Percentiles rank a stretch among this genome's conserved stretches.
phyloP scores from a whole-genome alignment of 2,329 filamentous ascomycete genomes.

The Plectosphaerella plurivora region DNA sequence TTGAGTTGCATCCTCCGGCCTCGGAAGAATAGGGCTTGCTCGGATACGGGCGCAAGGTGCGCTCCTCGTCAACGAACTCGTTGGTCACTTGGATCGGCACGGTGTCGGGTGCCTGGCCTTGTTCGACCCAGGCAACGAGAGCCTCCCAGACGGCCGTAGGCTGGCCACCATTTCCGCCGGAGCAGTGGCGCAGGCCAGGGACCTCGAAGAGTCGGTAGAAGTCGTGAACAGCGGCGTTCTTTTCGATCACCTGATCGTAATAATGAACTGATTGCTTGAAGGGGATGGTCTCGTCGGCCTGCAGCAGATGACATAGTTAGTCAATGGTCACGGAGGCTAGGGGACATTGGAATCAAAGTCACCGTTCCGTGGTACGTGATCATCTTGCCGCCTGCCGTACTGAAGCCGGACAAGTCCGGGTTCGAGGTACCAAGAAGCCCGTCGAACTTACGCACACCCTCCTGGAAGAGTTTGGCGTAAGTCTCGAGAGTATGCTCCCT shows the following conservation, averaged over 20 bases:
- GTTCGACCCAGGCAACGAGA: slow-evolving; percentile 23
- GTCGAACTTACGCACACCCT: slow-evolving; percentile 12
- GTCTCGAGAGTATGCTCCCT: slow-evolving; percentile 3
- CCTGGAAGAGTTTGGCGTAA: slow-evolving; percentile 9
- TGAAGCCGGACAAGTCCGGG: slow-evolving; percentile 22
- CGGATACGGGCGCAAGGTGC: slow-evolving; percentile 32
- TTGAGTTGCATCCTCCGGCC: neutral
- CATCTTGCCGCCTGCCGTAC: slow-evolving; percentile 40
- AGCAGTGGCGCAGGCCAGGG: slow-evolving; percentile 27
- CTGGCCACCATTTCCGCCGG: slow-evolving; percentile 17
- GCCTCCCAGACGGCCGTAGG: slow-evolving; percentile 19
- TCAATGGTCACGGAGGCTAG: neutral
- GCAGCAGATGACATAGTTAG: neutral
- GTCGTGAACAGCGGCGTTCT: slow-evolving; percentile 16
- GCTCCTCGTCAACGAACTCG: slow-evolving; percentile 9
- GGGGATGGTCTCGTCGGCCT: slow-evolving; percentile 2
- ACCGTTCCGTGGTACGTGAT: slow-evolving; percentile 41
- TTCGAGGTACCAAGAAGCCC: slow-evolving; percentile 19
- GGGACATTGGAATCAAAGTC: neutral
- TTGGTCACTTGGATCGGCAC: neutral
- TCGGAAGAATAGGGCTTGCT: slow-evolving; percentile 18
- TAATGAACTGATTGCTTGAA: slow-evolving; percentile 10
- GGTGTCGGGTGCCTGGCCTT: slow-evolving; percentile 19
- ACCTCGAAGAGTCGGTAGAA: slow-evolving; percentile 26
- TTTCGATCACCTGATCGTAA: slow-evolving; percentile 15